Evolutionary conservation across 371 early-diverging fungal species (phyloP).

Genomic region (Lichtheimia ornata): DNA sequence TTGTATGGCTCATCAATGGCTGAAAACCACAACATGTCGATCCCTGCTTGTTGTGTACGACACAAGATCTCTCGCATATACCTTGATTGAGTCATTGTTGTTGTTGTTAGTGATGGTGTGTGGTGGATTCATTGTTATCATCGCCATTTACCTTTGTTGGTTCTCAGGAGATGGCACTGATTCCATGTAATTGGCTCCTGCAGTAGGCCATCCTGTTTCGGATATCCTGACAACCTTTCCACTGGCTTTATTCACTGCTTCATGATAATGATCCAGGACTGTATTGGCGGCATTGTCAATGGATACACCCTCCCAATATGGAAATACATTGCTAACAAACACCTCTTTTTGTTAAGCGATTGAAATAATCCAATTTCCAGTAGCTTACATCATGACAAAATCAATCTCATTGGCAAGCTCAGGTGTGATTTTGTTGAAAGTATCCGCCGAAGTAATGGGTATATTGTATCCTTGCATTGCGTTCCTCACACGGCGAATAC

Average conservation of each 20-base stretch:
- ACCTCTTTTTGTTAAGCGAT: background rate
- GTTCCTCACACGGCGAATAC: slow-evolving; percentile 29
- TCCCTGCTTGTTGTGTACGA: slow-evolving; percentile 41
- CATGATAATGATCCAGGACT: slow-evolving; percentile 48
- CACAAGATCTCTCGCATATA: slow-evolving; percentile 42
- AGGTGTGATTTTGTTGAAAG: slow-evolving; percentile 50
- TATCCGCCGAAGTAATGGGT: slow-evolving; percentile 56
- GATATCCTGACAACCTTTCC: slow-evolving; percentile 58
- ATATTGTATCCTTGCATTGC: slow-evolving; percentile 25
- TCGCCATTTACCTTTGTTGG: slow-evolving; percentile 33
- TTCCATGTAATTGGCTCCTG: slow-evolving; percentile 47
- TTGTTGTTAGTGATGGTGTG: background rate
- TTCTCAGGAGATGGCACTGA: slow-evolving; percentile 54
- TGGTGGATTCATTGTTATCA: background rate
- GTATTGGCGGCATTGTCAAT: slow-evolving; percentile 46
- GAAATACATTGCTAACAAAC: slow-evolving; percentile 53
- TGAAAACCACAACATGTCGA: slow-evolving; percentile 59
- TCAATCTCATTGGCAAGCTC: slow-evolving; percentile 53
- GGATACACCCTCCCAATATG: slow-evolving; percentile 65
- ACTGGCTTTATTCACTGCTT: slow-evolving; percentile 37
- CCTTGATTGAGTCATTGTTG: slow-evolving; percentile 5
- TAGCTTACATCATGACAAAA: slow-evolving; percentile 54
- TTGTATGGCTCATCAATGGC: slow-evolving; percentile 66
- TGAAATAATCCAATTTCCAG: background rate
- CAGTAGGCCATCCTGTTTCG: slow-evolving; percentile 70